Evolutionary conservation across 2,329 filamentous ascomycete species (phyloP), one percentile per base, ranked within the genome.

Genomic region (Phyllosticta citribraziliensis): DNA sequence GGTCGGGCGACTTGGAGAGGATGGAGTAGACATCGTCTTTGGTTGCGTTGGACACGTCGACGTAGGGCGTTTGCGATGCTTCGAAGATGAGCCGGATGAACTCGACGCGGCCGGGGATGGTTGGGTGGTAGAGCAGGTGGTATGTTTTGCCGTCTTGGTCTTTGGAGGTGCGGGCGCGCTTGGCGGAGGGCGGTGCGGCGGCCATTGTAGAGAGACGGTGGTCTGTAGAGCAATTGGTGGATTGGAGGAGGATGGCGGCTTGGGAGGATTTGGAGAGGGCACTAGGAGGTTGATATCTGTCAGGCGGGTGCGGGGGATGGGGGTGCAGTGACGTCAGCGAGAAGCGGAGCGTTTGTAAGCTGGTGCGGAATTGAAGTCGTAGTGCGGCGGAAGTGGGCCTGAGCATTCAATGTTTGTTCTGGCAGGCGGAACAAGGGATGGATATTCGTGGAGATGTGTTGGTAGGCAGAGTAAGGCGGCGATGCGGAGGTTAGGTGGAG

Each of bases 21-120:
- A 90, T 79, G 1, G 74, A 66, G 1, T 77, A 67, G 54, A 82
- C 75, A 60, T 82, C 86, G n/a, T 79, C 74, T 30, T 81, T 69
- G 14, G 75, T 50, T 65, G 72, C 70, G 65, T 80, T 80, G 61
- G 81, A 79, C 2, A 79, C 76, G 74, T 92, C 88, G 24, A 73
- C 82, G 77, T 90, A 92, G 3, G 80, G 71, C 1, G 82, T 82
- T 19, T 81, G 80, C 20, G 84, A 79, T 58, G 88, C 87, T 74
- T 92, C 88, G 65, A 93, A 83, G 17, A 80, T 80, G 11, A 93
- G 81, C 22, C 89, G 88, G 69, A 91, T 76, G 71, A 84, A 84
- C 70, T 93, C 89, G 64, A 85, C 89, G 56, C 89, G 86, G 51
- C 89, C 89, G 35, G 89, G 89, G 25, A 90, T 75, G 19, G 73